Conservation (phyloP, 495 filamentous ascomycete genomes). For the Annulohypoxylon stygium region DNA sequence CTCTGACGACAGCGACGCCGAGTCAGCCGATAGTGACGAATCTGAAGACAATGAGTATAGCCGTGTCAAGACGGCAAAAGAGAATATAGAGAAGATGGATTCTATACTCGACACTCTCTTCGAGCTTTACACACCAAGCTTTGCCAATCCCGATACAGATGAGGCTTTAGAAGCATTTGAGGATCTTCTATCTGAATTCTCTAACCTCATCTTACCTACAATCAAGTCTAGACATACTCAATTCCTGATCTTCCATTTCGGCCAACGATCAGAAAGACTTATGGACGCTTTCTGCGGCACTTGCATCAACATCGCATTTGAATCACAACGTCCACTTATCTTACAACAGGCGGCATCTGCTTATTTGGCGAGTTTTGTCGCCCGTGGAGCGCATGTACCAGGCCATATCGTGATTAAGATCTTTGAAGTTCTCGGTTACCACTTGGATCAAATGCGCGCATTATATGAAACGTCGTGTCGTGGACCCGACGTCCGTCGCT, state of each 20-base stretch:
- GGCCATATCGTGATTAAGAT: conserved; percentile 80
- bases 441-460: conserved; percentile 75
- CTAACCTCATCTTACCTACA: conserved; percentile 86
- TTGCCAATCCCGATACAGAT: conserved; percentile 66
- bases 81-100: conserved; percentile 91
- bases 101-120: conserved; percentile 92
- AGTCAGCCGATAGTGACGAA: conserved; percentile 65
- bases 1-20: conserved; percentile 70
- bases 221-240: conserved; percentile 88
- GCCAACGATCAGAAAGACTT: conserved; percentile 78
- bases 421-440: conserved; percentile 77
- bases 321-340: conserved; percentile 71
- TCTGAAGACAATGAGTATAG: conserved; percentile 60
- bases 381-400: conserved; percentile 83
- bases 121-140: conserved; percentile 78
- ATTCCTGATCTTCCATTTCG: conserved; percentile 94
- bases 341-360: conserved; percentile 85
- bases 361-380: conserved; percentile 95
- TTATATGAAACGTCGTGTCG: conserved; percentile 75
- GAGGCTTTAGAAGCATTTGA: conserved; percentile 70
- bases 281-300: conserved; percentile 84
- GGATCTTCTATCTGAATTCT: conserved; percentile 84
- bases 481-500: conserved; percentile 86
- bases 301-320: conserved; percentile 67
- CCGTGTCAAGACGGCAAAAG: conserved; percentile 73